phyloP scores from a whole-genome alignment of 305 asterid species.

The Striga hermonthica region DNA sequence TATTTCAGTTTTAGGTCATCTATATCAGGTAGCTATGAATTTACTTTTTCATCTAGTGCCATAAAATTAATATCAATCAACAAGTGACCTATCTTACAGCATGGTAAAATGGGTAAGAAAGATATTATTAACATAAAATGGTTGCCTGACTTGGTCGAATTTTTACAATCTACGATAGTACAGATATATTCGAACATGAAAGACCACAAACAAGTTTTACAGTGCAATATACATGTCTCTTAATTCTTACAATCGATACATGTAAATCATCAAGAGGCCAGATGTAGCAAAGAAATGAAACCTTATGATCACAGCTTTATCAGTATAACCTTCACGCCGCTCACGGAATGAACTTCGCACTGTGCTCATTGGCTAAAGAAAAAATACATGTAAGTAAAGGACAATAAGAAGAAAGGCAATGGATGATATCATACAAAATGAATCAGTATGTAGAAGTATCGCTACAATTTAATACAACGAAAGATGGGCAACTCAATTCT shows the following conservation, averaged over 20 bases:
- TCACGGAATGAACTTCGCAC: constrained; percentile 85
- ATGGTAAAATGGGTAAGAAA: constrained; percentile 12
- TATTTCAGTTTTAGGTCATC: constrained; percentile 18
- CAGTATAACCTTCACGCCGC: constrained; percentile 82
- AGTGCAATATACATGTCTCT: constrained; percentile 20
- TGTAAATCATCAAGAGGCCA: constrained; percentile 12
- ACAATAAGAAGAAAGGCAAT: constrained; percentile 20
- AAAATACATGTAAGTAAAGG: constrained; percentile 25
- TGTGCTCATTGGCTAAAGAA: constrained; percentile 75
- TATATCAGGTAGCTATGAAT: constrained; percentile 7
- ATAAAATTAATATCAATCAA: constrained; percentile 6
- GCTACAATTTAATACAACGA: background rate
- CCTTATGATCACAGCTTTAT: constrained; percentile 95
- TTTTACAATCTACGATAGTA: constrained; percentile 12
- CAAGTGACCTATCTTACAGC: background rate
- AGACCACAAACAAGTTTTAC: constrained; percentile 11
- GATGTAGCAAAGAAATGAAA: constrained; percentile 32
- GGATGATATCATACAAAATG: background rate
- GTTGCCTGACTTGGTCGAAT: constrained; percentile 12
- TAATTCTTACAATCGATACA: constrained; percentile 19
- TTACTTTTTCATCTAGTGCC: constrained; percentile 23
- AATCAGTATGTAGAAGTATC: constrained; percentile 1
- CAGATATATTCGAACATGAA: constrained; percentile 17
- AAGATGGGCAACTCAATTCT: constrained; percentile 22
- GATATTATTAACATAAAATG: background rate